Evolutionary conservation across 2,329 filamentous ascomycete species (phyloP).

Genomic region (Penicillium sp.): DNA sequence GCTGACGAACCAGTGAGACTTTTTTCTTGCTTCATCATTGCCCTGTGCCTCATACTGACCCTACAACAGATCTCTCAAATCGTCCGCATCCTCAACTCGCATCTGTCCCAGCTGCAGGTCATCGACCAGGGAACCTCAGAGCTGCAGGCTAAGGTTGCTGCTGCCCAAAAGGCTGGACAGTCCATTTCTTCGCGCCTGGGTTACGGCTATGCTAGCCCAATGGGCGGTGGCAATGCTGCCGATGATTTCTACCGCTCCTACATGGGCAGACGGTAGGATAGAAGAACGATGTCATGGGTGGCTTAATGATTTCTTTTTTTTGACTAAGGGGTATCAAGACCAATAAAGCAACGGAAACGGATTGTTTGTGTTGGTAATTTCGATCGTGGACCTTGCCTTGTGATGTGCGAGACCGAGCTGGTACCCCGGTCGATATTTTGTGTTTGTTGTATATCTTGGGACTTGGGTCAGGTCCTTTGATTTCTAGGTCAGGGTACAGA

Average conservation of each 20-base stretch:
- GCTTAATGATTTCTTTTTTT: conserved; percentile 23
- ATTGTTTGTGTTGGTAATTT: neutral
- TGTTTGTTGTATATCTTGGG: conserved; percentile 13
- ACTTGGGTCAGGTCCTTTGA: conserved; percentile 2
- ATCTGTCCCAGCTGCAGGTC: conserved; percentile 87
- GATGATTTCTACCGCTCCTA: conserved; percentile 93
- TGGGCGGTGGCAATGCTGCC: conserved; percentile 64
- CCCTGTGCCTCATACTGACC: conserved; percentile 19
- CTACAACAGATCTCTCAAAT: conserved; percentile 79
- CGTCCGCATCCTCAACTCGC: conserved; percentile 89
- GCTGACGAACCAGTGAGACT: conserved; percentile 79
- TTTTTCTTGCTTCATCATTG: conserved; percentile 21
- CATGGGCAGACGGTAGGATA: conserved; percentile 71
- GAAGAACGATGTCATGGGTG: conserved; percentile 35
- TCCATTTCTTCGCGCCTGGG: conserved; percentile 50
- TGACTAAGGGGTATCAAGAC: conserved; percentile 33
- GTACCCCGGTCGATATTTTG: conserved; percentile 6
- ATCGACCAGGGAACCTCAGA: conserved; percentile 85
- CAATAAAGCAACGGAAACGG: conserved; percentile 12
- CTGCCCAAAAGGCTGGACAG: conserved; percentile 78
- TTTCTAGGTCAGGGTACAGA: neutral
- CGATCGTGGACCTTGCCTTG: conserved; percentile 7
- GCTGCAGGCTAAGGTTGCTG: conserved; percentile 78
- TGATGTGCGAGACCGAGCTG: neutral
- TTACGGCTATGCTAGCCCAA: conserved; percentile 41